These are phyloP conservation scores for Sarcodon sp. DNA, from an alignment of 768 basidiomycete species.

Conservation along the genomic window DNA sequence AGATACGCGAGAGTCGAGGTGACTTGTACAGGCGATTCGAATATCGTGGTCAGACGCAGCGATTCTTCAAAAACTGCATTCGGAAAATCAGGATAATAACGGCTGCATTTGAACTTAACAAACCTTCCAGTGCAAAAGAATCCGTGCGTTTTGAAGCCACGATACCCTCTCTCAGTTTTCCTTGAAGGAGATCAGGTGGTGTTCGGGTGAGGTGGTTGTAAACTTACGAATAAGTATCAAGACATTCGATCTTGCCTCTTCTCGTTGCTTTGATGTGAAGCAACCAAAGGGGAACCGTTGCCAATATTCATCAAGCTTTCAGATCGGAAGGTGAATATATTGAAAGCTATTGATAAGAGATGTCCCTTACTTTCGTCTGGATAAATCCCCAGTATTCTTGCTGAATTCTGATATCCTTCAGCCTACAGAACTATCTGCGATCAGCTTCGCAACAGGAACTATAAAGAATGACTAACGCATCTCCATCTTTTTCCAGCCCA, in stretches of 20 bases:
- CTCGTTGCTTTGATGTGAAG: conserved; percentile 13
- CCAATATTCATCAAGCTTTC: conserved; percentile 39
- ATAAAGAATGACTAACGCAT: conserved; percentile 40
- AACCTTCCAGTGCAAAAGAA: conserved; percentile 57
- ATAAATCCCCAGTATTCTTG: conserved; percentile 58
- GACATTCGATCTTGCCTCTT: conserved; percentile 53
- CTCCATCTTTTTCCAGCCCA: conserved; percentile 61
- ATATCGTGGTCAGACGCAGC: conserved; percentile 48
- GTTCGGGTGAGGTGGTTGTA: neutral
- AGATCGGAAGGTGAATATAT: neutral
- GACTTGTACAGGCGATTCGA: conserved; percentile 48
- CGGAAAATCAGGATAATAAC: neutral
- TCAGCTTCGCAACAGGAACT: conserved; percentile 12
- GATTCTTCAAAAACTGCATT: conserved; percentile 62
- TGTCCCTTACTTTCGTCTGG: conserved; percentile 39
- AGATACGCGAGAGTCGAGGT: conserved; percentile 50
- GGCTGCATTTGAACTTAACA: conserved; percentile 3
- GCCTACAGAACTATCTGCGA: conserved; percentile 27
- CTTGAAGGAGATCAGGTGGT: conserved; percentile 19
- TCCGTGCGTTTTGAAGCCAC: conserved; percentile 47
- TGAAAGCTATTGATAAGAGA: neutral
- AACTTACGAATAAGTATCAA: conserved; percentile 62
- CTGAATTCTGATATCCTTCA: conserved; percentile 47
- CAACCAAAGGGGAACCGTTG: conserved; percentile 17
- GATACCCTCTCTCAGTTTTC: conserved; percentile 68